Percentiles rank a stretch among this genome's conserved stretches.
phyloP scores from a whole-genome alignment of 208 protist species.

The Acanthamoeba lenticulata region DNA sequence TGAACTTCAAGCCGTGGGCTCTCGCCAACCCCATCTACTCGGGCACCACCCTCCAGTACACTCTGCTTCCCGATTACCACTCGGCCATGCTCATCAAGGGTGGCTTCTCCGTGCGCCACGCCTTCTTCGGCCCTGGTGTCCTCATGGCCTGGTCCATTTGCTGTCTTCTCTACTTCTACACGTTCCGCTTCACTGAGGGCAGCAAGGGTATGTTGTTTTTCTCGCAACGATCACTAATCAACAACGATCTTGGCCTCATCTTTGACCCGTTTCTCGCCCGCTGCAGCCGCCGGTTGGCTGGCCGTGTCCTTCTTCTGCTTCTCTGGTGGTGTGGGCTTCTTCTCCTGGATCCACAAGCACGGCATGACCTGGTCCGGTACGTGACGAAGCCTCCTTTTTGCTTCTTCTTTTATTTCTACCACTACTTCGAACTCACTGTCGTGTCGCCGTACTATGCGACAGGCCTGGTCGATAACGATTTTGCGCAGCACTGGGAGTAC shows the following conservation, averaged over 20 bases:
- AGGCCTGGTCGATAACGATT: conserved; percentile 33
- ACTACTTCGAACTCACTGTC: not conserved
- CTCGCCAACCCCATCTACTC: conserved; percentile 43
- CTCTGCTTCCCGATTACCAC: conserved; percentile 54
- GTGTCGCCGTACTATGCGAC: not conserved
- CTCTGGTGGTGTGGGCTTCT: conserved; percentile 54
- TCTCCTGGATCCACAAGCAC: conserved; percentile 27
- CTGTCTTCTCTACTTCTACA: conserved; percentile 65
- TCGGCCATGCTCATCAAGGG: conserved; percentile 56
- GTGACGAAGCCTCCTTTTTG: not conserved
- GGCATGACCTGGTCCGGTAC: conserved; percentile 38
- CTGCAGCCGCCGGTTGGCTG: conserved; percentile 32
- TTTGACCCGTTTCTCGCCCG: not conserved
- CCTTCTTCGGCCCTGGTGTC: conserved; percentile 27
- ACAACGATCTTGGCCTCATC: too few relatives aligned
- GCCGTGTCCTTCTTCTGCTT: conserved; percentile 41
- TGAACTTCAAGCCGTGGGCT: conserved; percentile 43
- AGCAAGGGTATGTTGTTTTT: not conserved
- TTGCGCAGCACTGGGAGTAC: conserved; percentile 56
- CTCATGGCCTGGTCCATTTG: conserved; percentile 41
- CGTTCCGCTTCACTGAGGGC: conserved; percentile 51
- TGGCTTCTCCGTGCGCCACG: conserved; percentile 47
- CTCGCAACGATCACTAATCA: too few relatives aligned
- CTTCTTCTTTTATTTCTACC: not conserved
- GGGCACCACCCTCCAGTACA: conserved; percentile 20